A percentile compares a stretch with the other conserved stretches of the same genome.
Conservation (phyloP, 2,329 filamentous ascomycete genomes). For the Scedosporium dehoogii region DNA sequence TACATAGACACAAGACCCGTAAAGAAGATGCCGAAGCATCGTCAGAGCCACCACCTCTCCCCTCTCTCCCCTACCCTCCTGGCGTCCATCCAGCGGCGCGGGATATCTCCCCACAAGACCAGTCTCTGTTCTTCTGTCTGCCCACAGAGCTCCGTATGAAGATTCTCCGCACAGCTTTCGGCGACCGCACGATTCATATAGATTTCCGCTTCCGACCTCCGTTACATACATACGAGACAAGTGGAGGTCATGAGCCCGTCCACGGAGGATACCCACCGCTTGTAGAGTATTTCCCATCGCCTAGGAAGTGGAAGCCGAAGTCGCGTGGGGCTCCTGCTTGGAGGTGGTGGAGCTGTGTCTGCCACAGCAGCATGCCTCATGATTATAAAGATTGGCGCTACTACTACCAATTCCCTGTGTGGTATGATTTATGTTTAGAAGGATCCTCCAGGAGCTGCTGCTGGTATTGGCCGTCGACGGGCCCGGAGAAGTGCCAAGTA, state of each 20-base stretch:
- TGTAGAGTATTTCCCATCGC: conserved; percentile 4
- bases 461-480: conserved; percentile 11
- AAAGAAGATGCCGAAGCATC: too few species aligned
- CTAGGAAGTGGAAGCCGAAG: too few species aligned
- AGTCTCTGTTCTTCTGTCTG: conserved; percentile 9
- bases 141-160: conserved; percentile 17
- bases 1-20: too few species aligned
- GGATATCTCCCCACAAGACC: neutral
- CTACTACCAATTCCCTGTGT: conserved; percentile 1
- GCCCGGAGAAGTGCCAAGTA: conserved; percentile 13
- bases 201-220: conserved; percentile 14
- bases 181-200: conserved; percentile 14
- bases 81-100: too few species aligned
- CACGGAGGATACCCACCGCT: conserved; percentile 5
- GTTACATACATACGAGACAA: conserved; percentile 9
- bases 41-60: too few species aligned
- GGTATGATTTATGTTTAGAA: neutral
- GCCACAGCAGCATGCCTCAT: conserved; percentile 13
- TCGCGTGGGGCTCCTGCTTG: conserved; percentile 8
- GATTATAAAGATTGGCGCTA: conserved; percentile 10
- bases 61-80: too few species aligned
- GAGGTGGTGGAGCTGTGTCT: conserved; percentile 18
- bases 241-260: conserved; percentile 2
- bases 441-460: conserved; percentile 1
- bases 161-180: conserved; percentile 15